These are phyloP conservation scores for Penicillium sp. DNA, from an alignment of 2,329 filamentous ascomycete species.

Conservation along the genomic window DNA sequence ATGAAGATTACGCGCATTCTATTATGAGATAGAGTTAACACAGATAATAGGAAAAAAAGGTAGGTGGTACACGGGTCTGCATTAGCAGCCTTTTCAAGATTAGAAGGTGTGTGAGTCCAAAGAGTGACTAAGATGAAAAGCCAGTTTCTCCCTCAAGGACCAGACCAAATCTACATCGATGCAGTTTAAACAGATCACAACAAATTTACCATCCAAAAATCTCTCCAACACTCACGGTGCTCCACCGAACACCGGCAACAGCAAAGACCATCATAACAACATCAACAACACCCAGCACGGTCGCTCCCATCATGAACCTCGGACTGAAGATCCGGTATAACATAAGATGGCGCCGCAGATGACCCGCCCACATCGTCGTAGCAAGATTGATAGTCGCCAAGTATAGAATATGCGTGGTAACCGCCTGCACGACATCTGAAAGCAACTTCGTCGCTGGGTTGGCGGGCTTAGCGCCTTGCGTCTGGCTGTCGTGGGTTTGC, in stretches of 20 bases:
- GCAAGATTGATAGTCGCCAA: conserved; percentile 80
- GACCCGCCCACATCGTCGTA: conserved; percentile 86
- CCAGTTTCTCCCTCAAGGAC: no score
- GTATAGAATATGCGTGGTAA: conserved; percentile 74
- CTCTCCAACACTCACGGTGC: conserved; percentile 74
- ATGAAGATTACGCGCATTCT: no score
- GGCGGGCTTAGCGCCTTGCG: conserved; percentile 15
- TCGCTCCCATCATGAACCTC: conserved; percentile 78
- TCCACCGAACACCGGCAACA: conserved; percentile 72
- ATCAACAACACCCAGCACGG: conserved; percentile 73
- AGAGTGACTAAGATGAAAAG: no score
- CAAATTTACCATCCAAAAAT: conserved; percentile 73
- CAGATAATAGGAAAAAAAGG: neutral
- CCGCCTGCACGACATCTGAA: conserved; percentile 66
- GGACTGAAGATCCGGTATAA: conserved; percentile 92
- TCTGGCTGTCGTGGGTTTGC: conserved; percentile 57
- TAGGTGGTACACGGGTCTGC: neutral
- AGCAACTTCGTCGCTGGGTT: conserved; percentile 50
- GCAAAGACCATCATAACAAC: conserved; percentile 68
- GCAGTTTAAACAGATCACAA: neutral
- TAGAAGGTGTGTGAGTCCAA: neutral
- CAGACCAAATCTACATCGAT: neutral
- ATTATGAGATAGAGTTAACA: neutral
- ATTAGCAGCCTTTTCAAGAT: neutral
- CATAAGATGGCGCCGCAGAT: conserved; percentile 90